Evolutionary conservation across 2,329 filamentous ascomycete species (phyloP).

Genomic region (Aspergillus persii): DNA sequence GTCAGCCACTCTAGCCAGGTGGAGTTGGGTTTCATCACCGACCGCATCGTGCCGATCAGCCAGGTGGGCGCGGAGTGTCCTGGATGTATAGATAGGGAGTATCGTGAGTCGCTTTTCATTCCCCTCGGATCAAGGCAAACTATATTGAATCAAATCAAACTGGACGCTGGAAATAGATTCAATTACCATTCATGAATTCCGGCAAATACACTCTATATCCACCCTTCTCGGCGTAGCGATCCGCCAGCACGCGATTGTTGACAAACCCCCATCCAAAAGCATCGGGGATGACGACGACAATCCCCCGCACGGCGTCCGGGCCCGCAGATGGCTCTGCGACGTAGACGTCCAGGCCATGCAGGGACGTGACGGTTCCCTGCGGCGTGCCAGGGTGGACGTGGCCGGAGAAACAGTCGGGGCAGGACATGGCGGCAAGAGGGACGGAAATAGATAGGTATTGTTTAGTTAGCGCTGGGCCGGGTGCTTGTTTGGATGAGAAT

Average conservation of each 20-base stretch:
- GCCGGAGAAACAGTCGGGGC: constrained; percentile 48
- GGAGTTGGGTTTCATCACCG: constrained; percentile 5
- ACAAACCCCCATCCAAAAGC: constrained; percentile 56
- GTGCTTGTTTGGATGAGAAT: neutral
- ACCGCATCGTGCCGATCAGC: constrained; percentile 5
- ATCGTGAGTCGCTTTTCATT: neutral
- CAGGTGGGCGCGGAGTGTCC: constrained; percentile 17
- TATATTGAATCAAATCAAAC: too few species aligned
- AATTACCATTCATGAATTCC: constrained; percentile 57
- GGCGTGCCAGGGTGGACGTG: constrained; percentile 46
- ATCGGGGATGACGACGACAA: constrained; percentile 56
- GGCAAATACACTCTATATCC: constrained; percentile 54
- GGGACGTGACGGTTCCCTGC: constrained; percentile 43
- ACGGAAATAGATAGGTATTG: neutral
- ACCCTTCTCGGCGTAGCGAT: constrained; percentile 53
- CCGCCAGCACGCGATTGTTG: constrained; percentile 54
- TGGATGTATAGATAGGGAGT: neutral
- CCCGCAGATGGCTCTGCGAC: constrained; percentile 41
- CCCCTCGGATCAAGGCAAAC: neutral
- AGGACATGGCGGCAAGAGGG: constrained; percentile 21
- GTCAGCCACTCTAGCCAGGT: constrained; percentile 12
- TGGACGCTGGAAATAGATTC: too few species aligned
- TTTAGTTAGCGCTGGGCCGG: too few species aligned
- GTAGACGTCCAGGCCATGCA: constrained; percentile 53
- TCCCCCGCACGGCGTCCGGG: constrained; percentile 39